phyloP scores from a whole-genome alignment of 1,284 basidiomycete species.

The Trichosporon ovoides region DNA sequence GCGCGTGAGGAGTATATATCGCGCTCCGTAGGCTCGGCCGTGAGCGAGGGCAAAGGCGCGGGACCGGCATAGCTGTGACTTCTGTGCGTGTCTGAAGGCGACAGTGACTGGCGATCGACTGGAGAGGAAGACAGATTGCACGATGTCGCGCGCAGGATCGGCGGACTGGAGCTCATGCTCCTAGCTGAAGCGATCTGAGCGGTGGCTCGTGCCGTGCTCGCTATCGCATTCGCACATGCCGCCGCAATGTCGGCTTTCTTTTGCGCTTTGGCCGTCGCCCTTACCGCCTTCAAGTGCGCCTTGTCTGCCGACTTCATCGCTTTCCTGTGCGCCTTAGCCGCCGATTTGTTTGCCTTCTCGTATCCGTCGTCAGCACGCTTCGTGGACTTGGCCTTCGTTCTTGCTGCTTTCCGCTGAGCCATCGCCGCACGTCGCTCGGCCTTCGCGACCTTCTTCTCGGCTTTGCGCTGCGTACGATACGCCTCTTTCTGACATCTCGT shows the following conservation, averaged over 20 bases:
- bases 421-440: slow-evolving; percentile 6
- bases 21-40: not conserved
- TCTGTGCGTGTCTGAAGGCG: not conserved
- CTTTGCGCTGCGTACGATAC: not conserved
- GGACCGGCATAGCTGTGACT: not conserved
- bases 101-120: not conserved
- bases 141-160: not conserved
- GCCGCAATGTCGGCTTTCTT: not conserved
- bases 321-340: slow-evolving; percentile 1
- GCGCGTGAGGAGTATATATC: not conserved
- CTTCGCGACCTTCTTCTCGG: slow-evolving; percentile 13
- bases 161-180: not conserved
- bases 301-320: slow-evolving; percentile 1
- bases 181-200: not conserved
- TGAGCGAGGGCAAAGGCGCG: not conserved
- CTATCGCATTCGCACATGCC: not conserved
- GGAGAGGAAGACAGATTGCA: not conserved
- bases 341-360: slow-evolving; percentile 8
- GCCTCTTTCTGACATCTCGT: not conserved
- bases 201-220: not conserved
- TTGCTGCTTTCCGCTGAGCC: slow-evolving; percentile 1
- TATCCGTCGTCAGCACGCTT: not conserved
- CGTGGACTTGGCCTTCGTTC: not conserved
- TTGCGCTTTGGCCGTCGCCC: not conserved
- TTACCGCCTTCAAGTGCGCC: slow-evolving; percentile 1